Evolutionary conservation across 2,329 filamentous ascomycete genomes (phyloP).

Genomic region (Diplodia seriata): DNA sequence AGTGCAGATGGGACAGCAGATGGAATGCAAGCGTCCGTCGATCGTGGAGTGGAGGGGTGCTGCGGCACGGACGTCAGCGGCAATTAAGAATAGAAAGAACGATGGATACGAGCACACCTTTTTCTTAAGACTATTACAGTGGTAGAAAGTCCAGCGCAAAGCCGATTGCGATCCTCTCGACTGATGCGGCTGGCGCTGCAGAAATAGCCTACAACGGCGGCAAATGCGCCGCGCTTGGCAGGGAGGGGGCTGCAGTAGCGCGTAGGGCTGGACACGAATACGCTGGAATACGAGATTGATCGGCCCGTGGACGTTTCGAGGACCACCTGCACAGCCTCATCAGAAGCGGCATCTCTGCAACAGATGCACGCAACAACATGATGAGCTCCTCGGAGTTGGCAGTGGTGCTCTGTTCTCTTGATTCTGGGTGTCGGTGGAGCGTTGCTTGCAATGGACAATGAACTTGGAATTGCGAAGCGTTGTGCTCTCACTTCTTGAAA

Average conservation of each 20-base stretch:
- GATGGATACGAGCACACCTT: background rate
- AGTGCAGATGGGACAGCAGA: too few relatives aligned
- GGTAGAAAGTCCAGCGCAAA: background rate
- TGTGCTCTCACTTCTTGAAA: background rate
- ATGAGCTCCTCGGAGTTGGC: background rate
- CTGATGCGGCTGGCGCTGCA: background rate
- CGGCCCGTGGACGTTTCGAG: too few relatives aligned
- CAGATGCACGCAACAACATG: background rate
- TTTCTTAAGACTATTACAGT: background rate
- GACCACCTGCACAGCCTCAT: background rate
- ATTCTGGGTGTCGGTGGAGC: background rate
- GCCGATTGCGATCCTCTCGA: background rate
- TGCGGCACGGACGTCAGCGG: background rate
- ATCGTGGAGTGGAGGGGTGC: background rate
- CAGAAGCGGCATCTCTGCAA: background rate
- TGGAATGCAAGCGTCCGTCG: too few relatives aligned
- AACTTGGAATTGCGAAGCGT: background rate
- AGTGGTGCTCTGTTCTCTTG: background rate
- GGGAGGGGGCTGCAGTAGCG: background rate
- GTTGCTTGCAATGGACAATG: background rate
- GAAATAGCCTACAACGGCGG: background rate
- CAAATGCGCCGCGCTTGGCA: background rate
- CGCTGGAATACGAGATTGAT: background rate
- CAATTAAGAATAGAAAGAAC: background rate
- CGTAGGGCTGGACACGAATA: conserved; percentile 14